Evolutionary conservation across 192 early-diverging fungal genomes (phyloP).

Genomic region (Phycomyces blakesleeanus): DNA sequence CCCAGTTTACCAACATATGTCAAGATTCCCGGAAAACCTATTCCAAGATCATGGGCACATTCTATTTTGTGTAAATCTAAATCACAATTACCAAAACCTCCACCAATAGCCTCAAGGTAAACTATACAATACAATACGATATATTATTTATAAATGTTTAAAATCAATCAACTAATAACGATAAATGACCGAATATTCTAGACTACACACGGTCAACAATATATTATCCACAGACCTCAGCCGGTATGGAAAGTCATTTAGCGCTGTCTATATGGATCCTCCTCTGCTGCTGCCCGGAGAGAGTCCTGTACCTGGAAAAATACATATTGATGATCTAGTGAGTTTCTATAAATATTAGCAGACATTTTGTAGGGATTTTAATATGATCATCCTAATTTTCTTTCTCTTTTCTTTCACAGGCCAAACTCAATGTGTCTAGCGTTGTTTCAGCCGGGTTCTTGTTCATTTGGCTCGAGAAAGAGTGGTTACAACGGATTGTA

Average conservation of each 20-base stretch:
- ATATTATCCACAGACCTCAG: slow-evolving; percentile 48
- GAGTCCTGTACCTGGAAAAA: slow-evolving; percentile 53
- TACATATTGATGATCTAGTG: slow-evolving; percentile 60
- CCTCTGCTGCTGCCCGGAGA: slow-evolving; percentile 73
- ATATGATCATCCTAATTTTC: background rate
- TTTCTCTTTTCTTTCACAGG: slow-evolving; percentile 11
- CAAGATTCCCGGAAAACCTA: slow-evolving; percentile 78
- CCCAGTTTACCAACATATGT: slow-evolving; percentile 86
- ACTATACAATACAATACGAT: too few species aligned
- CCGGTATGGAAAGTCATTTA: slow-evolving; percentile 66
- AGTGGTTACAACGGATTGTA: slow-evolving; percentile 79
- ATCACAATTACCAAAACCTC: slow-evolving; percentile 16
- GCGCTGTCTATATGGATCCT: slow-evolving; percentile 89
- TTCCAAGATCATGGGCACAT: slow-evolving; percentile 85
- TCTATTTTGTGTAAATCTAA: slow-evolving; percentile 43
- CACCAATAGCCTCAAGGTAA: background rate
- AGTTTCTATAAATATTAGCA: background rate
- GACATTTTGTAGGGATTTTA: background rate
- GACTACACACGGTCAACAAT: slow-evolving; percentile 37
- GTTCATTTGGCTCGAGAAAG: slow-evolving; percentile 95
- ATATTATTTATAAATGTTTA: too few species aligned
- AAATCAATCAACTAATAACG: too few species aligned
- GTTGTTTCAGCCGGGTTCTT: slow-evolving; percentile 81
- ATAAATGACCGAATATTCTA: too few species aligned
- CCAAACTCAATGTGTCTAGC: slow-evolving; percentile 47